These are phyloP conservation scores for Xylaria venustula DNA, from an alignment of 495 filamentous ascomycete species.

Conservation along the genomic window DNA sequence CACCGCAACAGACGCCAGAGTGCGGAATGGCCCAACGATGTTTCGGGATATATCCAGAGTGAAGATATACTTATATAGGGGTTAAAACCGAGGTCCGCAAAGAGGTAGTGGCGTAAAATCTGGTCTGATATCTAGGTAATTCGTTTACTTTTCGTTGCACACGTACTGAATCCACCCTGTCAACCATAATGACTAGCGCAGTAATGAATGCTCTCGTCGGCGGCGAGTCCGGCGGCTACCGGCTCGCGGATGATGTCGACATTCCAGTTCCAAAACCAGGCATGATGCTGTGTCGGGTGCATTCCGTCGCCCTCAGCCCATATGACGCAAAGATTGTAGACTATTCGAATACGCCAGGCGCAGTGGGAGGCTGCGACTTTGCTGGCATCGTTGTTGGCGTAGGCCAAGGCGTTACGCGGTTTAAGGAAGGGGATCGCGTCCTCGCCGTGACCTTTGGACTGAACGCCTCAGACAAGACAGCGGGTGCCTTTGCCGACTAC, in stretches of 20 bases:
- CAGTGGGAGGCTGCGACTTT: constrained; percentile 30
- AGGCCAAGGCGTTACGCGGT: constrained; percentile 25
- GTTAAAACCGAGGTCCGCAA: no score
- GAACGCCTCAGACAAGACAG: constrained; percentile 16
- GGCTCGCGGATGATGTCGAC: not conserved
- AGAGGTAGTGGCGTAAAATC: no score
- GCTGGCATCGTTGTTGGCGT: constrained; percentile 34
- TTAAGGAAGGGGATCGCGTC: constrained; percentile 33
- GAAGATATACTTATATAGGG: no score
- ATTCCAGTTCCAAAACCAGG: not conserved
- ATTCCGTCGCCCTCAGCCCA: constrained; percentile 46
- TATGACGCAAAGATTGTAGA: constrained; percentile 57
- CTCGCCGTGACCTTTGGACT: constrained; percentile 30
- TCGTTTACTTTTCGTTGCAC: no score
- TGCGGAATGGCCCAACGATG: no score
- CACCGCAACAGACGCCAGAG: no score
- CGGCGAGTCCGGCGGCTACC: not conserved
- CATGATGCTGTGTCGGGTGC: not conserved
- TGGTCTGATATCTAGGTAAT: no score
- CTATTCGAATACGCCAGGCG: constrained; percentile 10
- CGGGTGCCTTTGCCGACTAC: constrained; percentile 39
- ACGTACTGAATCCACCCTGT: no score
- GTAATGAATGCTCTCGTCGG: constrained; percentile 1
- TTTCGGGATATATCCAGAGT: no score
- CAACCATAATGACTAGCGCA: no score